Conservation (phyloP, 73 alveolate genomes). For the Symbiodinium natans region DNA sequence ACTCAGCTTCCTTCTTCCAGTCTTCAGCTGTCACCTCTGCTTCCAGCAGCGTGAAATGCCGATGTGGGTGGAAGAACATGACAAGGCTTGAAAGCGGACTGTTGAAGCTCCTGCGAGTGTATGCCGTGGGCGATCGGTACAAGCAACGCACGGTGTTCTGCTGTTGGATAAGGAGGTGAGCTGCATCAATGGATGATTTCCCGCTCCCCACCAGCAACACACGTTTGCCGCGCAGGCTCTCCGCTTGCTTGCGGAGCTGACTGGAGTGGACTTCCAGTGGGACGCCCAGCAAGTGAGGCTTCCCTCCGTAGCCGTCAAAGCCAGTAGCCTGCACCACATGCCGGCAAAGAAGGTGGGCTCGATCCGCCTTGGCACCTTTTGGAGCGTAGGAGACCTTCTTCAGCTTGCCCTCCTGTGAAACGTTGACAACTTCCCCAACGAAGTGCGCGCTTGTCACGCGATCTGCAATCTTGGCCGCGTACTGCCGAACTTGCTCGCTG, state of each 20-base stretch:
- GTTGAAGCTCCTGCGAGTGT: conserved; percentile 25
- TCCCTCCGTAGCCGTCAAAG: conserved; percentile 12
- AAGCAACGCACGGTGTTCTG: conserved; percentile 29
- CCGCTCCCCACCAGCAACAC: conserved; percentile 17
- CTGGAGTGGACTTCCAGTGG: conserved; percentile 19
- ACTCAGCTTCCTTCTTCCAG: not conserved
- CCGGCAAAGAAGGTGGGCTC: too few species aligned
- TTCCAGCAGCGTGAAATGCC: not conserved
- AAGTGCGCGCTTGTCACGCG: too few species aligned
- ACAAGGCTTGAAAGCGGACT: conserved; percentile 16
- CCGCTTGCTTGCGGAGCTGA: not conserved
- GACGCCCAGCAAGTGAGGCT: not conserved
- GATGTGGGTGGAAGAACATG: not conserved
- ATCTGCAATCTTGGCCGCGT: not conserved
- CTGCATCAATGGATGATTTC: not conserved
- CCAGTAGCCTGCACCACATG: conserved; percentile 33
- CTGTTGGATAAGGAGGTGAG: not conserved
- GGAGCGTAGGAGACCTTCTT: not conserved
- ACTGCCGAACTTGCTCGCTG: conserved; percentile 4
- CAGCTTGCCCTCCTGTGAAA: not conserved
- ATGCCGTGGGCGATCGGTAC: conserved; percentile 29
- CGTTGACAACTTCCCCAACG: not conserved
- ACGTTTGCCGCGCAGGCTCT: not conserved
- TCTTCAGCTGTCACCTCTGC: conserved; percentile 7
- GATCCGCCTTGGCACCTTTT: not conserved